A percentile compares a stretch with the other conserved stretches of the same genome.
Conservation (phyloP, 352 stramenopile genomes). For the Pythium brachiatum region DNA sequence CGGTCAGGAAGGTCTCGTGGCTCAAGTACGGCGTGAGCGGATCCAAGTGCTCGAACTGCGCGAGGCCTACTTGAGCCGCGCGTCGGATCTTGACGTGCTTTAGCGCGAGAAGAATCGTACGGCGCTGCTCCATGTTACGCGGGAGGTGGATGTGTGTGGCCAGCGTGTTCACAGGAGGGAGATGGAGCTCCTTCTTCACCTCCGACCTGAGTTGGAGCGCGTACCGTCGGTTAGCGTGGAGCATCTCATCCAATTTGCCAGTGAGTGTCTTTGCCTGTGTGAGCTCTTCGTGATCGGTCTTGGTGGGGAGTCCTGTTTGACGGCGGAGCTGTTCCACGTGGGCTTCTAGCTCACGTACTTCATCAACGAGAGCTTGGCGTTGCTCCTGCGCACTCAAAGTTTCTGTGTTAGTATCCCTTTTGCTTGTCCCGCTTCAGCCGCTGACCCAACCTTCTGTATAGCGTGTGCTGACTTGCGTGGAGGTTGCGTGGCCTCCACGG, state of each 20-base stretch:
- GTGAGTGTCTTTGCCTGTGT: neutral
- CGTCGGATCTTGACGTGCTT: neutral
- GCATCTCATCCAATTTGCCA: neutral
- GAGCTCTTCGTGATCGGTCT: neutral
- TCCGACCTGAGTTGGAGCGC: neutral
- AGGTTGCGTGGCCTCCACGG: neutral
- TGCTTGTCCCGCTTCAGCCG: no score
- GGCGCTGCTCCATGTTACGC: neutral
- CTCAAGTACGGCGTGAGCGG: neutral
- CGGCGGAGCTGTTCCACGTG: conserved; percentile 10
- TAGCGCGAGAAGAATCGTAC: neutral
- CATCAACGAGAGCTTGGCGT: conserved; percentile 4
- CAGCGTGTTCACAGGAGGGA: neutral
- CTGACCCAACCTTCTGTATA: neutral
- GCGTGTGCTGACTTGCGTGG: neutral
- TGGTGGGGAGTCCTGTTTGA: conserved; percentile 6
- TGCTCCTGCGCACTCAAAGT: neutral
- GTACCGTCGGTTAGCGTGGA: neutral
- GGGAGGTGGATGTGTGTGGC: conserved; percentile 2
- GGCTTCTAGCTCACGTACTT: conserved; percentile 13
- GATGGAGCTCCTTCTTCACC: neutral
- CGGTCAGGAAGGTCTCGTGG: neutral
- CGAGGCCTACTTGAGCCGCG: neutral
- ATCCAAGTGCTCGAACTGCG: neutral
- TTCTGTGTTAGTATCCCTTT: neutral